Percentiles rank a stretch among this genome's conserved stretches.
Conservation (phyloP, 2,329 filamentous ascomycete species). For the Venturia pyrina region DNA sequence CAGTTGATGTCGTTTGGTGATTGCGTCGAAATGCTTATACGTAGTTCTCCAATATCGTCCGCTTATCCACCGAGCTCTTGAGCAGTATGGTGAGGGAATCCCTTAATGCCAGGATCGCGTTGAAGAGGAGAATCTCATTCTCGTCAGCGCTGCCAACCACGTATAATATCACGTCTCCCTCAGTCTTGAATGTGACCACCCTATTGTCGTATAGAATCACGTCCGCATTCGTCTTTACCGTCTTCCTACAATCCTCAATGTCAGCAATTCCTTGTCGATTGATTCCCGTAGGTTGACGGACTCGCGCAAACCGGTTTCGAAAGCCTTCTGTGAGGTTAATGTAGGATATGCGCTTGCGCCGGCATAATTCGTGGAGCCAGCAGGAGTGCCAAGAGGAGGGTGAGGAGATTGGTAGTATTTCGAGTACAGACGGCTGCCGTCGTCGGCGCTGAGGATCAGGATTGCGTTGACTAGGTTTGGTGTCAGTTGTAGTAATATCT, state of each 20-base stretch:
- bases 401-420: slow-evolving; percentile 76
- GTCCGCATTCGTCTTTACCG: slow-evolving; percentile 75
- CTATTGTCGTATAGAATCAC: slow-evolving; percentile 97
- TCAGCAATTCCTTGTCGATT: neutral
- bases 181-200: slow-evolving; percentile 94
- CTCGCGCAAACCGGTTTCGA: slow-evolving; percentile 88
- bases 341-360: slow-evolving; percentile 73
- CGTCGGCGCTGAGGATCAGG: slow-evolving; percentile 56
- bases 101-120: slow-evolving; percentile 80
- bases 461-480: slow-evolving; percentile 39
- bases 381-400: slow-evolving; percentile 47
- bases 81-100: slow-evolving; percentile 85
- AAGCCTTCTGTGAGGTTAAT: slow-evolving; percentile 86
- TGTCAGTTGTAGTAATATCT: neutral
- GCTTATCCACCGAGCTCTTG: slow-evolving; percentile 93
- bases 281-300: neutral
- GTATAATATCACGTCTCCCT: slow-evolving; percentile 93
- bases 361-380: slow-evolving; percentile 48
- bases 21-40: slow-evolving; percentile 55
- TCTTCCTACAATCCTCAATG: slow-evolving; percentile 43
- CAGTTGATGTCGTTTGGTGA: neutral
- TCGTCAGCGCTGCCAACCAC: slow-evolving; percentile 85
- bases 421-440: slow-evolving; percentile 35
- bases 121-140: slow-evolving; percentile 91
- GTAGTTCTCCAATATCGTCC: slow-evolving; percentile 97